Percentiles rank a stretch among this genome's conserved stretches.
phyloP scores from a whole-genome alignment of 495 filamentous ascomycete genomes.

The Cenococcum geophilum region DNA sequence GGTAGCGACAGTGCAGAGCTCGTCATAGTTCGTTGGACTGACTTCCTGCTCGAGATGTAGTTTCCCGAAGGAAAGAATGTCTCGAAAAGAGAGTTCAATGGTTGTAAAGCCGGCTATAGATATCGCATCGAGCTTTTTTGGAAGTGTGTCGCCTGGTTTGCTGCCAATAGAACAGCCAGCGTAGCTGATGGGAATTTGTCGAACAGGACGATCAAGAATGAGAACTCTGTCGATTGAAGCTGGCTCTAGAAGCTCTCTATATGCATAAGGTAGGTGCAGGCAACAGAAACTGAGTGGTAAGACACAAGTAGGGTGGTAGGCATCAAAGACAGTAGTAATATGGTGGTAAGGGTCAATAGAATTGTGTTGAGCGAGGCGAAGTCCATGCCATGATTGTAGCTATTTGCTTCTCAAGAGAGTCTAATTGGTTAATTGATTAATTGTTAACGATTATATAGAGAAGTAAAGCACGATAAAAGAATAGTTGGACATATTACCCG shows the following conservation, averaged over 20 bases:
- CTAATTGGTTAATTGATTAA: neutral
- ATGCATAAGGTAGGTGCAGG: too few relatives aligned
- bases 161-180: slow-evolving; percentile 61
- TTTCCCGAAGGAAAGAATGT: slow-evolving; percentile 59
- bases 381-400: slow-evolving; percentile 22
- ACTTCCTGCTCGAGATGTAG: slow-evolving; percentile 47
- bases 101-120: slow-evolving; percentile 58
- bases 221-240: too few relatives aligned
- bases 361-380: too few relatives aligned
- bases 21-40: slow-evolving; percentile 49
- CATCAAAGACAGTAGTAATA: too few relatives aligned
- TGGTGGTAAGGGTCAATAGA: slow-evolving; percentile 39
- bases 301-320: too few relatives aligned
- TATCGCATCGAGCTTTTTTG: slow-evolving; percentile 61
- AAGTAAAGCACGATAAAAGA: too few relatives aligned
- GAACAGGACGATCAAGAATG: too few relatives aligned
- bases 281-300: too few relatives aligned
- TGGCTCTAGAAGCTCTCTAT: too few relatives aligned
- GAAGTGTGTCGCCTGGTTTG: slow-evolving; percentile 50
- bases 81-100: slow-evolving; percentile 72
- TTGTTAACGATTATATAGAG: too few relatives aligned
- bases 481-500: neutral
- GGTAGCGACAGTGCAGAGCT: slow-evolving; percentile 46
- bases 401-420: neutral
- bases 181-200: slow-evolving; percentile 56